phyloP scores from a whole-genome alignment of 2,329 filamentous ascomycete species.

The Trichoderma cornu-damae region DNA sequence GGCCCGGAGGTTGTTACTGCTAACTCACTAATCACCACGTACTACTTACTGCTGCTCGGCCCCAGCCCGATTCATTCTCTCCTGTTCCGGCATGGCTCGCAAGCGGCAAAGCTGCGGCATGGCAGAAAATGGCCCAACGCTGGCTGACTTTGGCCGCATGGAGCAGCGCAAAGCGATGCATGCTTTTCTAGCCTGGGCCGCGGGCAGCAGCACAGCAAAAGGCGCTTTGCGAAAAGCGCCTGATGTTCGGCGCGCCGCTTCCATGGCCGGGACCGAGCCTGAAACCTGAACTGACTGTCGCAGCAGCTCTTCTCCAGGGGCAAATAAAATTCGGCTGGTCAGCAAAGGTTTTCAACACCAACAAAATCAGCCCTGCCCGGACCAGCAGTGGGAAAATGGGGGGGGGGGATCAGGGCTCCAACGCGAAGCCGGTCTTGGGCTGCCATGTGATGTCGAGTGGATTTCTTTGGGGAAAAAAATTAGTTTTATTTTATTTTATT shows the following conservation, averaged over 20 bases:
- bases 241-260: constrained; percentile 7
- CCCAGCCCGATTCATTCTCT: neutral
- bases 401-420: neutral
- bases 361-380: constrained; percentile 11
- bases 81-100: constrained; percentile 5
- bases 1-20: constrained; percentile 9
- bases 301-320: constrained; percentile 1
- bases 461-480: no score
- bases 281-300: neutral
- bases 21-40: no score
- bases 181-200: neutral
- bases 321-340: constrained; percentile 13
- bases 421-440: neutral
- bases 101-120: constrained; percentile 13
- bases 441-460: constrained; percentile 4
- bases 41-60: no score
- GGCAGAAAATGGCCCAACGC: neutral
- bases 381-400: no score
- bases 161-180: constrained; percentile 13
- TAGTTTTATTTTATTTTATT: no score
- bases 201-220: neutral
- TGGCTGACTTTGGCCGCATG: constrained; percentile 1
- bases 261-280: neutral
- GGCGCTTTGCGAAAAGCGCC: neutral
- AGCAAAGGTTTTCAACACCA: constrained; percentile 9